These are phyloP conservation scores for Chalciporus sphaerocephalus DNA, from an alignment of 768 basidiomycete species.

Conservation along the genomic window DNA sequence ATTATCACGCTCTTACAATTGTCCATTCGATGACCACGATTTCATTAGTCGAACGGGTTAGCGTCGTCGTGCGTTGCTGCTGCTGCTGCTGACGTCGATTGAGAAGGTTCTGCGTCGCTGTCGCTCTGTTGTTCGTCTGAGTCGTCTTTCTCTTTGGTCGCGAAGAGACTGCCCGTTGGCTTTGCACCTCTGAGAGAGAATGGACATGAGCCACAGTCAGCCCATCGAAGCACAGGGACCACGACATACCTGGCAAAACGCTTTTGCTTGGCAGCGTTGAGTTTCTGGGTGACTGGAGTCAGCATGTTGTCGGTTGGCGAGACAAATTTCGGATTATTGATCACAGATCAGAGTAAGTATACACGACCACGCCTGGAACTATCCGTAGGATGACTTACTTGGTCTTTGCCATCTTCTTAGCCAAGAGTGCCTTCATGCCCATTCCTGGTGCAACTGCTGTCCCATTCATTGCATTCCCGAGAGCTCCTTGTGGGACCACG, in stretches of 20 bases:
- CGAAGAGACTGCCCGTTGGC: constrained; percentile 57
- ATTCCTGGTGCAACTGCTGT: constrained; percentile 59
- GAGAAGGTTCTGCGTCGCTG: constrained; percentile 38
- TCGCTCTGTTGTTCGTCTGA: constrained; percentile 31
- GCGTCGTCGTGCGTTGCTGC: constrained; percentile 50
- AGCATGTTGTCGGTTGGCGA: constrained; percentile 96
- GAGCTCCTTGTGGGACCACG: constrained; percentile 73
- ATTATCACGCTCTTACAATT: constrained; percentile 27
- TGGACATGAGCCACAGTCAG: constrained; percentile 4
- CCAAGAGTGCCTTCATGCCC: constrained; percentile 88
- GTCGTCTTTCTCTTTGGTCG: constrained; percentile 34
- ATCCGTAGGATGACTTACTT: constrained; percentile 50
- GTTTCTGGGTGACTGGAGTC: constrained; percentile 90
- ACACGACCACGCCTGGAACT: not conserved
- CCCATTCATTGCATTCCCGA: constrained; percentile 60
- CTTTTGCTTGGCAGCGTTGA: constrained; percentile 87
- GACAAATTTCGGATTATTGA: constrained; percentile 80
- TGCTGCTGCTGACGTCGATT: constrained; percentile 23
- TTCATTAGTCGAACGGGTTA: constrained; percentile 57
- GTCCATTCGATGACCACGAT: not conserved
- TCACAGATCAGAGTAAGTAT: constrained; percentile 7
- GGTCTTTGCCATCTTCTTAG: constrained; percentile 88
- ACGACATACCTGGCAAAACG: constrained; percentile 82
- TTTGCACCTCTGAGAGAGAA: constrained; percentile 47
- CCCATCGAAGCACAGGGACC: not conserved